A percentile compares a stretch with the other conserved stretches of the same genome.
Evolutionary conservation across 2,329 filamentous ascomycete genomes (phyloP).

Genomic region (Berkeleyomyces basicola): DNA sequence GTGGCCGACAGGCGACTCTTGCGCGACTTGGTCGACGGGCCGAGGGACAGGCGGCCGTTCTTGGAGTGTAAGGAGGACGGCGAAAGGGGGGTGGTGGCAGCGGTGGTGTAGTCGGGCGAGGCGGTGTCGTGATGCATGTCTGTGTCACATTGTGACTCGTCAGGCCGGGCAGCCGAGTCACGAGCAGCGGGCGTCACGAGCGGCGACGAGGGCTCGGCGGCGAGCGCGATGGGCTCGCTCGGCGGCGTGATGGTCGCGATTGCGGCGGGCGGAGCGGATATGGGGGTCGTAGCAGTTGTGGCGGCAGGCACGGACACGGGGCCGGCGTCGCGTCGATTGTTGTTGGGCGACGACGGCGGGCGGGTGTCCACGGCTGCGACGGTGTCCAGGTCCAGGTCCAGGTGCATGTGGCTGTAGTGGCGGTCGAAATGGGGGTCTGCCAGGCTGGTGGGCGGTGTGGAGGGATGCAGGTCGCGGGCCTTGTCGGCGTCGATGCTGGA

Average conservation of each 20-base stretch:
- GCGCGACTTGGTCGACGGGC: conserved; percentile 15
- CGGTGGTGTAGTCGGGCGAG: background rate
- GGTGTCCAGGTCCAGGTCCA: background rate
- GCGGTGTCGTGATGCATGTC: background rate
- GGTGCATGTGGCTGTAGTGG: background rate
- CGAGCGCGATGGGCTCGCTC: conserved; percentile 8
- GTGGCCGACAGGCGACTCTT: background rate
- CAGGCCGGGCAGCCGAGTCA: conserved; percentile 39
- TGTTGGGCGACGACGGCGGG: background rate
- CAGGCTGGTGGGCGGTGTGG: background rate
- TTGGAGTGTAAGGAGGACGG: background rate
- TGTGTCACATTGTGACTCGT: conserved; percentile 18
- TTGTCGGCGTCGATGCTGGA: background rate
- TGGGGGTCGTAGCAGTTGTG: background rate
- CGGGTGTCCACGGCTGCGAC: background rate
- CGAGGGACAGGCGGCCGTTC: conserved; percentile 15
- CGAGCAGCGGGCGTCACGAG: conserved; percentile 27
- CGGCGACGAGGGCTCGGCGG: conserved; percentile 7
- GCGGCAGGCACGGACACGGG: background rate
- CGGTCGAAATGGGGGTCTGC: background rate
- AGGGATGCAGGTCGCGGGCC: background rate
- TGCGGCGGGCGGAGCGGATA: background rate
- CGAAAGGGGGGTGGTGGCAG: background rate
- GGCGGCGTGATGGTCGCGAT: conserved; percentile 9
- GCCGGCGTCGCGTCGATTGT: background rate